These are phyloP conservation scores for Hemisphaericaspora subhashii DNA, from an alignment of 1,139 yeast species.

Conservation along the genomic window DNA sequence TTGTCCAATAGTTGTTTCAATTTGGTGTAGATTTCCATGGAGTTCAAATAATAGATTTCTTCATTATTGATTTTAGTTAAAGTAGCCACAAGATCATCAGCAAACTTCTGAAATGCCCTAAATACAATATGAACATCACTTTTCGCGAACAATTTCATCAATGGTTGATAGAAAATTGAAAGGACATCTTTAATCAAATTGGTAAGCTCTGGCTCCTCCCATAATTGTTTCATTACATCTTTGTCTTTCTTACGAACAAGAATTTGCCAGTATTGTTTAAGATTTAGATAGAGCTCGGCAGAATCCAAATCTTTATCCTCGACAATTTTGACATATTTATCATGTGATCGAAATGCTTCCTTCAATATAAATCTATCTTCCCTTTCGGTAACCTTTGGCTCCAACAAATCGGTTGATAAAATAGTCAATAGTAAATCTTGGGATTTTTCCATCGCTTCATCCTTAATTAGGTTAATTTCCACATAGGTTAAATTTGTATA, in stretches of 20 bases:
- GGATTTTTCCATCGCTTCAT: conserved; percentile 21
- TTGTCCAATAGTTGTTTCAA: conserved; percentile 64
- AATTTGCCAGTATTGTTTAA: conserved; percentile 64
- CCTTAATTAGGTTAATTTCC: conserved; percentile 22
- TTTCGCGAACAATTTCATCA: conserved; percentile 71
- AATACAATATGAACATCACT: conserved; percentile 79
- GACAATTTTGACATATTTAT: conserved; percentile 20
- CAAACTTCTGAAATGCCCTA: conserved; percentile 68
- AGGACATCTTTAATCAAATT: conserved; percentile 68
- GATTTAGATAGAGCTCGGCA: conserved; percentile 40
- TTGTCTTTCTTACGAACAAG: conserved; percentile 74
- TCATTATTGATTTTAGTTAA: conserved; percentile 49
- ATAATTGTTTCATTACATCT: conserved; percentile 66
- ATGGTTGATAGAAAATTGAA: conserved; percentile 79
- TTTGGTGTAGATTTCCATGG: conserved; percentile 59
- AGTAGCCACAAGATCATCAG: conserved; percentile 64
- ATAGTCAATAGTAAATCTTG: conserved; percentile 28
- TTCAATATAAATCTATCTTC: conserved; percentile 5
- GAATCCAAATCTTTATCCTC: conserved; percentile 15
- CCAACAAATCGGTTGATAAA: conserved; percentile 20
- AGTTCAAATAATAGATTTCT: conserved; percentile 44
- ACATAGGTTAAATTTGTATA: conserved; percentile 21
- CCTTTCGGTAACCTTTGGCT: conserved; percentile 16
- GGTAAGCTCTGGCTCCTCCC: conserved; percentile 84
- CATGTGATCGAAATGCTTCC: conserved; percentile 20